Base-by-base conservation (phyloP, 768 basidiomycete species). In the Auricularia heimuer region DNA sequence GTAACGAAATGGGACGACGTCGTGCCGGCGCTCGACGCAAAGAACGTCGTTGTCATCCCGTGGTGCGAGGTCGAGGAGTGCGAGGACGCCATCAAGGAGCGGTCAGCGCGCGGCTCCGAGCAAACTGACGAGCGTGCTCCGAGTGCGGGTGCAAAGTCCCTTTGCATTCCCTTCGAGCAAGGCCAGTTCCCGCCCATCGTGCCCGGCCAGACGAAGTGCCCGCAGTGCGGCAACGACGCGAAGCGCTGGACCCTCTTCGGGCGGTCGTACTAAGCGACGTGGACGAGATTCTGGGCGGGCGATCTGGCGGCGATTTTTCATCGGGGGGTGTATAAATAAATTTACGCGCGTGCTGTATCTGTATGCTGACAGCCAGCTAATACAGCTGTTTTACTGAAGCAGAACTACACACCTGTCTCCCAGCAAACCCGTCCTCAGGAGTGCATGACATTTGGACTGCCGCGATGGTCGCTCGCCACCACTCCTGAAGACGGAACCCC, bases 241-340 rank as follows among this genome's bases (percentile, higher is more conserved):
- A 98, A 97, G 79, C 83, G 90, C 70, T 98, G 94, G 94, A 95
- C 95, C 69, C 80, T 99, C 83, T 99, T 98, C 76, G 97, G 97
- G 45, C 81, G 92, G 70, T 90, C 88, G 24, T 93, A 92, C 72
- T 93, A 69, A 54, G 34, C 18, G 56, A 7, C 14, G 47, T 51
- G 47, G 21, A 51, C 47, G 47, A 51, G 44, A 11, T 11, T 45
- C 21, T 10, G 47, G 62, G 35, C 39, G 35, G 37, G 12, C 18
- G 39, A 39, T 1, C 10, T 16, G 16, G 35, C 24, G 6, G 18
- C 62, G 35, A 14, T 39, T 24, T 29, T 42, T 4, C 39, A 42
- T 42, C 39, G 12, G 39, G 39, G 8, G 39, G 12, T 42, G 39
- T 42, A 42, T 42, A 42, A 42, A 42, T 42, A 42, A 42, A 42